Conservation (phyloP, 768 basidiomycete genomes). For the Chlorophyllum brunneum region DNA sequence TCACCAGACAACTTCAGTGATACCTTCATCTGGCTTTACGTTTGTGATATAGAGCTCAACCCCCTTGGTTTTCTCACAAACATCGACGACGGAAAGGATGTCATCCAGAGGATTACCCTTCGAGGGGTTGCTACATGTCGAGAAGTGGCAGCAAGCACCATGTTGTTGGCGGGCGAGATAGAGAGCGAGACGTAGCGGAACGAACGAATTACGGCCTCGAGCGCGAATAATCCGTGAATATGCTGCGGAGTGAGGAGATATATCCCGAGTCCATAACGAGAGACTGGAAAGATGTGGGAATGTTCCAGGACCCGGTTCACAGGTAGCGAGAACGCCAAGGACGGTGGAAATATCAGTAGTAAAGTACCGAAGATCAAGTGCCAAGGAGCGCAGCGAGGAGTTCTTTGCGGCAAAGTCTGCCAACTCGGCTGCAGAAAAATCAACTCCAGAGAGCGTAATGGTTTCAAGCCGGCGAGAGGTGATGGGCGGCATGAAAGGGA, state of each 20-base stretch:
- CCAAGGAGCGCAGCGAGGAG: conserved; percentile 2
- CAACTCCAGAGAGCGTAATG: neutral
- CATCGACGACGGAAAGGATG: neutral
- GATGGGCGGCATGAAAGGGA: conserved; percentile 6
- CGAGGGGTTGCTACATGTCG: neutral
- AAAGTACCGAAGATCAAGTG: conserved; percentile 9
- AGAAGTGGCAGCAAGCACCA: neutral
- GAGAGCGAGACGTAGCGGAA: neutral
- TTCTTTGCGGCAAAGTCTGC: neutral
- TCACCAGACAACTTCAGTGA: neutral
- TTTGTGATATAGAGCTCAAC: conserved; percentile 2
- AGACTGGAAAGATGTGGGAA: neutral
- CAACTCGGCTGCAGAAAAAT: neutral
- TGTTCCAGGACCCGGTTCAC: neutral
- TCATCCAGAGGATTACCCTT: neutral
- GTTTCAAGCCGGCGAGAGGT: conserved; percentile 2
- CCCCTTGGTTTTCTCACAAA: neutral
- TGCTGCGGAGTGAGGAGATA: neutral
- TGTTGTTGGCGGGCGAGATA: neutral
- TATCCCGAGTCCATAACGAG: conserved; percentile 3
- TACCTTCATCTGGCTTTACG: conserved; percentile 4
- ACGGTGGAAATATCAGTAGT: neutral
- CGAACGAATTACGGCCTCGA: conserved; percentile 1
- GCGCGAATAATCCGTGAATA: conserved; percentile 1
- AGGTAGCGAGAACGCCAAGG: neutral